phyloP scores from a whole-genome alignment of 805 yeast species.

The Lipomyces spencermartinsiae region DNA sequence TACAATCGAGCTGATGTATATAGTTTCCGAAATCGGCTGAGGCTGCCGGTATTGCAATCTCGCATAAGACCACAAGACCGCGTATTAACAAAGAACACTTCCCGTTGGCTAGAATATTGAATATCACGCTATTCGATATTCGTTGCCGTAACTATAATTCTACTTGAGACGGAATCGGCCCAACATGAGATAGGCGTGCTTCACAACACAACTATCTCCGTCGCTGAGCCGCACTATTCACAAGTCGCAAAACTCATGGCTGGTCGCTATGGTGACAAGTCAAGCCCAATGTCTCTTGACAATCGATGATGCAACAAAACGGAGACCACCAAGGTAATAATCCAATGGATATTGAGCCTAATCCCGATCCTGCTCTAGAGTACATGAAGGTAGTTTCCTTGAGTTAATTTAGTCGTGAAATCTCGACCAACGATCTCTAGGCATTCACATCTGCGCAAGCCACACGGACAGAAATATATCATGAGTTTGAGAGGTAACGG shows the following conservation, averaged over 20 bases:
- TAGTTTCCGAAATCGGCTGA: neutral
- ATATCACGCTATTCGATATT: too few relatives aligned
- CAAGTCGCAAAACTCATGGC: neutral
- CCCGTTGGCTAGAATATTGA: too few relatives aligned
- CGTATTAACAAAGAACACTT: neutral
- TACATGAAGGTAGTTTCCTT: conserved; percentile 29
- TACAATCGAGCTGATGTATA: neutral
- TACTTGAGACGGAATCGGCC: too few relatives aligned
- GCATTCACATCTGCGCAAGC: conserved; percentile 33
- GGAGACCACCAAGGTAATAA: conserved; percentile 5
- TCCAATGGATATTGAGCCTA: conserved; percentile 20
- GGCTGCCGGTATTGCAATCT: neutral
- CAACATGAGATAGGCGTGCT: too few relatives aligned
- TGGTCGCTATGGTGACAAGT: conserved; percentile 2
- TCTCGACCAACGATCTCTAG: conserved; percentile 4
- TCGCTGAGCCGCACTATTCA: too few relatives aligned
- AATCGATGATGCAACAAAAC: conserved; percentile 11
- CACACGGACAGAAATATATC: conserved; percentile 37
- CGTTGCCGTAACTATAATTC: too few relatives aligned
- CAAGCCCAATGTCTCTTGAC: neutral
- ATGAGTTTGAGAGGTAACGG: conserved; percentile 34
- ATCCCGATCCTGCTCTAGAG: conserved; percentile 22
- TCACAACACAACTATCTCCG: too few relatives aligned
- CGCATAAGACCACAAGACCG: neutral
- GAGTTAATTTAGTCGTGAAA: neutral